Conservation (phyloP, 257 asterid genomes). For the Knoxia roxburghii region DNA sequence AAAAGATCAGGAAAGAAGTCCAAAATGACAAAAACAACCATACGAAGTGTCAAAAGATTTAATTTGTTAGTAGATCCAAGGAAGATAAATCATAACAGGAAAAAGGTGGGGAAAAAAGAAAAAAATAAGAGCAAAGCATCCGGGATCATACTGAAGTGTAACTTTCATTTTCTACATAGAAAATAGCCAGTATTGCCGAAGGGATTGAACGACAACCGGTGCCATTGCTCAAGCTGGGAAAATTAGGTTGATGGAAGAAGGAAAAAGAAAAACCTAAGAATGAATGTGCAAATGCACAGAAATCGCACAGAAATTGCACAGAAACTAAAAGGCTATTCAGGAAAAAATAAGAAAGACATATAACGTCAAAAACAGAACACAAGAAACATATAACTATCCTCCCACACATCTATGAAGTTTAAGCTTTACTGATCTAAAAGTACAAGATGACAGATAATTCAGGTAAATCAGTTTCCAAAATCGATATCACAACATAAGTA, state of each 20-base stretch:
- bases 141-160: background rate
- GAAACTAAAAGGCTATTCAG: background rate
- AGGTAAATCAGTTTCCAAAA: constrained; percentile 11
- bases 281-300: background rate
- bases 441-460: constrained; percentile 14
- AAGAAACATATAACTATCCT: too few relatives aligned
- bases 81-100: background rate
- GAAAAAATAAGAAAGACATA: too few relatives aligned
- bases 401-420: too few relatives aligned
- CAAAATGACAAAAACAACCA: background rate
- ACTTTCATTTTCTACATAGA: background rate
- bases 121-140: background rate
- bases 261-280: background rate
- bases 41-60: constrained; percentile 1
- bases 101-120: background rate
- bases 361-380: background rate
- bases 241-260: background rate
- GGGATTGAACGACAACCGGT: background rate
- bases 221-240: background rate
- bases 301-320: background rate
- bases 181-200: background rate
- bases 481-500: background rate
- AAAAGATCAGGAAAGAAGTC: background rate
- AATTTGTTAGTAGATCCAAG: background rate
- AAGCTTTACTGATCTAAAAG: constrained; percentile 41